Evolutionary conservation across 2,329 filamentous ascomycete genomes (phyloP).

Genomic region (Byssochlamys sp.): DNA sequence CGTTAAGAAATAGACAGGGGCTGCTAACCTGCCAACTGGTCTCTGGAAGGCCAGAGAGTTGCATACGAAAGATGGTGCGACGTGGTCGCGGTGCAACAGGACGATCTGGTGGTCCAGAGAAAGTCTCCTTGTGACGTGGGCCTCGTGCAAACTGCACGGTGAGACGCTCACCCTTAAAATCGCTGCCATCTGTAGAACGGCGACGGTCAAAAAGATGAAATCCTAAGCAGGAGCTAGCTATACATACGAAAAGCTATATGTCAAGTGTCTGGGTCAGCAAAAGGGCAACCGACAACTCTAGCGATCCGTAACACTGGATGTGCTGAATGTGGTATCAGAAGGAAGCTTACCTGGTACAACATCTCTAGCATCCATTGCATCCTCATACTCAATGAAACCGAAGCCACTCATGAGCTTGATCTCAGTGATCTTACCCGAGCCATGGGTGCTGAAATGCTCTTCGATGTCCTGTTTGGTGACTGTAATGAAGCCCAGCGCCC

Average conservation of each 20-base stretch:
- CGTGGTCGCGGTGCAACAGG: conserved; percentile 65
- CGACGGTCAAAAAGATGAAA: conserved; percentile 25
- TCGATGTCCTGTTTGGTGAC: conserved; percentile 96
- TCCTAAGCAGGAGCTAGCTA: conserved; percentile 53
- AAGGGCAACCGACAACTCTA: neutral
- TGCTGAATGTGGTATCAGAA: neutral
- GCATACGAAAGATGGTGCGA: conserved; percentile 92
- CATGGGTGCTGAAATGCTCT: conserved; percentile 88
- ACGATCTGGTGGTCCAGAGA: conserved; percentile 54
- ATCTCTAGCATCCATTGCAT: conserved; percentile 94
- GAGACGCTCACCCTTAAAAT: conserved; percentile 94
- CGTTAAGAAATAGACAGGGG: conserved; percentile 21
- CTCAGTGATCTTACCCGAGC: conserved; percentile 93
- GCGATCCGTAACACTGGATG: neutral
- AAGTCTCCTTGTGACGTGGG: conserved; percentile 59
- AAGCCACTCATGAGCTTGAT: conserved; percentile 99
- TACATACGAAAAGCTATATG: conserved; percentile 48
- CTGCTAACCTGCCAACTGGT: conserved; percentile 99
- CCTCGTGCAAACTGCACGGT: conserved; percentile 97
- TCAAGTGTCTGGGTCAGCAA: conserved; percentile 11
- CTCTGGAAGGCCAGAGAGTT: conserved; percentile 93
- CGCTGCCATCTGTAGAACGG: conserved; percentile 66
- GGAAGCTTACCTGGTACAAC: conserved; percentile 79
- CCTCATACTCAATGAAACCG: conserved; percentile 98
- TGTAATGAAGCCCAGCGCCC: conserved; percentile 40